These are phyloP conservation scores for Schoenoplectus triqueter DNA, from an alignment of 202 grass and related monocot species.

Conservation along the genomic window DNA sequence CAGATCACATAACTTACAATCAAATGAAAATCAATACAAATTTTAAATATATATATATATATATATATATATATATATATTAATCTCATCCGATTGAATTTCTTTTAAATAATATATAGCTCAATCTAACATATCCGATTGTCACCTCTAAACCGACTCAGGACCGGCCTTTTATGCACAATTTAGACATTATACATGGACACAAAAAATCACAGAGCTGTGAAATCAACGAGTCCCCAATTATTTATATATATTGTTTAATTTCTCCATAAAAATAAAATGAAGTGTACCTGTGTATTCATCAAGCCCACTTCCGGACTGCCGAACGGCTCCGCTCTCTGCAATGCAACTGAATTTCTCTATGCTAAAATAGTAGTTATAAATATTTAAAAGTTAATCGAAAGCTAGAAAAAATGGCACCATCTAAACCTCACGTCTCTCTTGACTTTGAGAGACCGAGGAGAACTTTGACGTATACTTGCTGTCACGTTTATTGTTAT, in stretches of 20 bases:
- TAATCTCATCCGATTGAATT: no score
- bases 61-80: no score
- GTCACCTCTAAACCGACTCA: no score
- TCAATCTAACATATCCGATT: no score
- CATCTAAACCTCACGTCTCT: not conserved
- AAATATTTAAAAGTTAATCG: not conserved
- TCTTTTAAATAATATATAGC: no score
- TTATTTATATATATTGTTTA: not conserved
- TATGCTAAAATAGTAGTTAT: conserved; percentile 9
- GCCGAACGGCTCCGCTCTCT: not conserved
- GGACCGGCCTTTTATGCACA: not conserved
- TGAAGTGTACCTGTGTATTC: not conserved
- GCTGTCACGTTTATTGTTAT: no score
- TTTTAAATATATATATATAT: no score
- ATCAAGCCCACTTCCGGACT: not conserved
- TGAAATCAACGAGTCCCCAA: not conserved
- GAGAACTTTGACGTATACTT: not conserved
- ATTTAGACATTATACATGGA: not conserved
- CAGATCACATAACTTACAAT: no score
- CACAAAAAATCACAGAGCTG: not conserved
- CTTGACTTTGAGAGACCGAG: not conserved
- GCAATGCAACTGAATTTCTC: not conserved
- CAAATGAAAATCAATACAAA: no score
- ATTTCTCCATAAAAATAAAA: not conserved
- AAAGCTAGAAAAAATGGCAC: not conserved